Conservation (phyloP, 768 basidiomycete species). For the Kwoniella newhampshirensis region DNA sequence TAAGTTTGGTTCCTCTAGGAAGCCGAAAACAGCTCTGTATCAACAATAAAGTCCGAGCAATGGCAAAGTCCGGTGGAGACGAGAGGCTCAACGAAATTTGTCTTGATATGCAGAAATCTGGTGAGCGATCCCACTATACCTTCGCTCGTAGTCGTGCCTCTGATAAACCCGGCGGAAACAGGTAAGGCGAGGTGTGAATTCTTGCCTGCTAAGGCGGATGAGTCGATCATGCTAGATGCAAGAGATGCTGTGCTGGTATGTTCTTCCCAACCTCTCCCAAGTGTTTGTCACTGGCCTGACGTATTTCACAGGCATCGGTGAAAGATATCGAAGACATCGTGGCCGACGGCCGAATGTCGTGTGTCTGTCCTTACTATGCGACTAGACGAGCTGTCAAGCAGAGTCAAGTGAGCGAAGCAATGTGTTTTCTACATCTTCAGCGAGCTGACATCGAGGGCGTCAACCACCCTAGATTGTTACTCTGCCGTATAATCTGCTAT, state of each 20-base stretch:
- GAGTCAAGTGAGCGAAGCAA: conserved; percentile 66
- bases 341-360: conserved; percentile 63
- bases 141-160: background rate
- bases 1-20: conserved; percentile 78
- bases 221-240: conserved; percentile 71
- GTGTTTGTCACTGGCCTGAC: background rate
- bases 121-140: conserved; percentile 54
- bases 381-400: conserved; percentile 82
- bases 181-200: conserved; percentile 67
- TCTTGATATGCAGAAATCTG: conserved; percentile 68
- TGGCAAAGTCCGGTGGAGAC: conserved; percentile 58
- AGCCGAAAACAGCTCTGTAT: conserved; percentile 91
- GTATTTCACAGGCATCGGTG: conserved; percentile 66
- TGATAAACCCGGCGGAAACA: background rate
- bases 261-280: conserved; percentile 10
- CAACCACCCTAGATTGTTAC: conserved; percentile 68
- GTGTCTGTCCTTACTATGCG: conserved; percentile 90
- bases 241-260: conserved; percentile 80
- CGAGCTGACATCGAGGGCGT: background rate
- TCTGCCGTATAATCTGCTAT: conserved; percentile 86
- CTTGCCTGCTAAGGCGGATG: conserved; percentile 70
- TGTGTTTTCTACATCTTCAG: background rate
- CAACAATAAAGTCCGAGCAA: conserved; percentile 70
- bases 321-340: conserved; percentile 95
- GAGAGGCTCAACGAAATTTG: conserved; percentile 75